Base-by-base conservation (phyloP, 2,329 filamentous ascomycete species). In the Fusarium gaditjirri region DNA sequence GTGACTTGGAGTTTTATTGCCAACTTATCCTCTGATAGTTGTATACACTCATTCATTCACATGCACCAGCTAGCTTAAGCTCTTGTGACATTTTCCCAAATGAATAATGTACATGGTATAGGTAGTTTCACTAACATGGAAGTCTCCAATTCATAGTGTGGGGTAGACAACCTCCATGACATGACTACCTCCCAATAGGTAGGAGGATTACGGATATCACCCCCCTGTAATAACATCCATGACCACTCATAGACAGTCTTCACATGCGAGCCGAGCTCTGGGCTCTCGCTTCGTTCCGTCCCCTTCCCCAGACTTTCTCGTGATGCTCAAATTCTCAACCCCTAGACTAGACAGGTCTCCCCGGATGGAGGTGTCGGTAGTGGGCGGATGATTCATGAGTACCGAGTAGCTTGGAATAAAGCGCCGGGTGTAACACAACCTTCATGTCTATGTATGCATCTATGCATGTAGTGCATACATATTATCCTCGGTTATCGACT, bases 301-400 rank as follows among this genome's bases (percentile, higher is more conserved):
- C 44, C 31, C 50, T 50, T 54, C 47, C 44, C 56, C 66, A 57
- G 54, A 56, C 21, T 63, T 58, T 70, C 61, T 60, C 21, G 47
- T 46, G 53, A 60, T 57, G 36, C 33, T 56, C 56, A 62, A 38
- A 47, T 38, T 65, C 39, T 29, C 23, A n/a, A 61, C 43, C 46
- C 54, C 62, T 54, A 53, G 62, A 65, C 25, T 43, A 21, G 19
- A 42, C n/a, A 54, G 46, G 58, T 62, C 39, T 54, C 41, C 49
- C 52, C 36, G 38, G 46, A 56, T n/a, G 6, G 50, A 72, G 27
- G 55, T 35, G 50, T 54, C 52, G 44, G 53, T 25, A 73, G 36
- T 63, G 69, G 69, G 65, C 69, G 64, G 69, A 70, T 72, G 46
- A 59, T 56, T 25, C 13, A 25, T 35, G 53, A 70, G 33, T 55